Conservation (phyloP, 2,329 filamentous ascomycete genomes). For the Monilinia vaccinii-corymbosi region DNA sequence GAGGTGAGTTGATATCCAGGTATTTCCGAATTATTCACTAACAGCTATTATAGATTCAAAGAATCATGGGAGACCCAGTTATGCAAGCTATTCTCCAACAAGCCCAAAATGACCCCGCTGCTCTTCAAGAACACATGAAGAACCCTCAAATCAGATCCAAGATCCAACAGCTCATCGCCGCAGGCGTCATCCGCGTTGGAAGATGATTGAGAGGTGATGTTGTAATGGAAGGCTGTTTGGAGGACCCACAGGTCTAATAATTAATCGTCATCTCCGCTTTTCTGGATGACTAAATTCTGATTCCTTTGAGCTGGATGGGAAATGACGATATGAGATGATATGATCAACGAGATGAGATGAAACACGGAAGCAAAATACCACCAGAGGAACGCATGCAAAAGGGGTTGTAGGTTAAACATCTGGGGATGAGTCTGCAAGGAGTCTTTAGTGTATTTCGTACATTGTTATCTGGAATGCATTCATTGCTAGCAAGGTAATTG, state of each 20-base stretch:
- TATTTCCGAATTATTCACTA: constrained; percentile 9
- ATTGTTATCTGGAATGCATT: neutral
- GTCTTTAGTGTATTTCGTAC: neutral
- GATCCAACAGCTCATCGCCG: constrained; percentile 55
- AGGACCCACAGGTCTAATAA: neutral
- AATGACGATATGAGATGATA: neutral
- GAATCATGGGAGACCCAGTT: constrained; percentile 87
- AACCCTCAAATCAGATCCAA: constrained; percentile 78
- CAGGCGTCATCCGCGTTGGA: constrained; percentile 80
- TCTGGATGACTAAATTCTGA: neutral
- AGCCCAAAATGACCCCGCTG: constrained; percentile 85
- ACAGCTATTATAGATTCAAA: constrained; percentile 53
- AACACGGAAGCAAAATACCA: neutral
- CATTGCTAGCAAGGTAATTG: neutral
- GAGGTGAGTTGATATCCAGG: constrained; percentile 52
- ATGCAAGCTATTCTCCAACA: constrained; percentile 98
- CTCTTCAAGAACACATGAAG: constrained; percentile 94
- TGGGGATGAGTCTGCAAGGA: neutral
- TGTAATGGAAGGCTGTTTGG: neutral
- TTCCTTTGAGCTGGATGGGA: neutral
- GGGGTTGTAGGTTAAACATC: neutral
- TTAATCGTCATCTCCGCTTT: neutral
- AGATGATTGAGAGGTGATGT: constrained; percentile 22
- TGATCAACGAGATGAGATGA: neutral
- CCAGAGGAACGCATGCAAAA: neutral